phyloP scores from a whole-genome alignment of 2,329 filamentous ascomycete genomes.

The Trichoderma asperellum region DNA sequence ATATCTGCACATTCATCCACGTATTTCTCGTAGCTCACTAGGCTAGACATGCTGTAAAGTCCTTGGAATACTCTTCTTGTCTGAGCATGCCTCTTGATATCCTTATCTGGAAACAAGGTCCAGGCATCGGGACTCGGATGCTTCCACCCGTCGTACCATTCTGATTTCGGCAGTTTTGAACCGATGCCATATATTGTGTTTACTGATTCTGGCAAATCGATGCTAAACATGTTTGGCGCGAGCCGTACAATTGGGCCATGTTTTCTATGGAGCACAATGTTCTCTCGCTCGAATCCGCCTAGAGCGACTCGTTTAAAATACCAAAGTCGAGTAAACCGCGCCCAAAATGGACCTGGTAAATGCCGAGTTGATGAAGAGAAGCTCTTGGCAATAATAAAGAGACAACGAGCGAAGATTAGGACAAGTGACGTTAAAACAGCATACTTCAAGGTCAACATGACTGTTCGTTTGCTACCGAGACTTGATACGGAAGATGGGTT shows the following conservation, averaged over 20 bases:
- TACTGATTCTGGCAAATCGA: conserved; percentile 44
- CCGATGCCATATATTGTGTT: conserved; percentile 48
- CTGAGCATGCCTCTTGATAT: conserved; percentile 41
- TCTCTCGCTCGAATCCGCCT: conserved; percentile 47
- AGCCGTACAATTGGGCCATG: conserved; percentile 49
- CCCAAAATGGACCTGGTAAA: conserved; percentile 48
- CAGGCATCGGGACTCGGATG: conserved; percentile 34
- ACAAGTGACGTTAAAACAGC: background rate
- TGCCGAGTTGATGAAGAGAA: conserved; percentile 11
- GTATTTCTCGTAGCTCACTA: conserved; percentile 54
- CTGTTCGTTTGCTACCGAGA: background rate
- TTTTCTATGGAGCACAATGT: conserved; percentile 45
- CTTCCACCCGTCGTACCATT: conserved; percentile 36
- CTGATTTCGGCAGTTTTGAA: conserved; percentile 37
- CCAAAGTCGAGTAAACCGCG: conserved; percentile 51
- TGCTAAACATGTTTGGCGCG: conserved; percentile 47
- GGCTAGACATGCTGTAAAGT: conserved; percentile 52
- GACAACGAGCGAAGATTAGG: background rate
- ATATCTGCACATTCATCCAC: conserved; percentile 53
- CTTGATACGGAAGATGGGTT: background rate
- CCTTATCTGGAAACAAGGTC: conserved; percentile 41
- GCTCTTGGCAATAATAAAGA: background rate
- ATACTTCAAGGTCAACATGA: background rate
- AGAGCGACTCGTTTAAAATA: conserved; percentile 44
- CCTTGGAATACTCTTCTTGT: conserved; percentile 47